Evolutionary conservation across 208 protist species (phyloP).

Genomic region (Trichomonas gallinae): DNA sequence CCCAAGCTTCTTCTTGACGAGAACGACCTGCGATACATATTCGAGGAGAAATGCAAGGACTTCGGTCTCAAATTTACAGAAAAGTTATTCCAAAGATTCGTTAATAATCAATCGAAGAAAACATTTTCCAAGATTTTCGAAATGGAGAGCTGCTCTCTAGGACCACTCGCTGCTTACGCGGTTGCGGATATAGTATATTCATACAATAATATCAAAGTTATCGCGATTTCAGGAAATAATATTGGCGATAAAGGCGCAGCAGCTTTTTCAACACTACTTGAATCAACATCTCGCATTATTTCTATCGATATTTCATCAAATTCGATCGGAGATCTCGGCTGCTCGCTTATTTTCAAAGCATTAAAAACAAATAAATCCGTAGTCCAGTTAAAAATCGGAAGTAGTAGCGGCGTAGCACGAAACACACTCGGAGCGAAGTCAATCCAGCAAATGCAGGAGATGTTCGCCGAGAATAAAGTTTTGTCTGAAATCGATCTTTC

Average conservation of each 20-base stretch:
- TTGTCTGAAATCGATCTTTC: not conserved
- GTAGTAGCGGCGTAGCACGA: not conserved
- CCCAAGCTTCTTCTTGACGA: not conserved
- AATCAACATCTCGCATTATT: not conserved
- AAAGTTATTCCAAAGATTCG: not conserved
- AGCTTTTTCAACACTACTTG: not conserved
- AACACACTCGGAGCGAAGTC: not conserved
- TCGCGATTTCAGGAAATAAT: not conserved
- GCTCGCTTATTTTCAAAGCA: not conserved
- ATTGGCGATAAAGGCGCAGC: not conserved
- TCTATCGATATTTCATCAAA: slow-evolving; percentile 12
- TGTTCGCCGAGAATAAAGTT: not conserved
- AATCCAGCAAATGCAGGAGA: not conserved
- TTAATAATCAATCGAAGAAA: not conserved
- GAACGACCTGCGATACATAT: not conserved
- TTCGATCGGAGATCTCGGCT: not conserved
- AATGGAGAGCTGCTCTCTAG: not conserved
- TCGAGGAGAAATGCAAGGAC: not conserved
- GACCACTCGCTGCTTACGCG: not conserved
- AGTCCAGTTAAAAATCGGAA: not conserved
- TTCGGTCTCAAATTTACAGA: not conserved
- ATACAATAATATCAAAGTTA: not conserved
- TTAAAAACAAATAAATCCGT: not conserved
- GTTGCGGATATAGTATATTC: not conserved
- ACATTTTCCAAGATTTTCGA: not conserved